A percentile compares a stretch with the other conserved stretches of the same genome.
Evolutionary conservation across 306 rosid genomes (phyloP).

Genomic region (Cicer yamashitae): DNA sequence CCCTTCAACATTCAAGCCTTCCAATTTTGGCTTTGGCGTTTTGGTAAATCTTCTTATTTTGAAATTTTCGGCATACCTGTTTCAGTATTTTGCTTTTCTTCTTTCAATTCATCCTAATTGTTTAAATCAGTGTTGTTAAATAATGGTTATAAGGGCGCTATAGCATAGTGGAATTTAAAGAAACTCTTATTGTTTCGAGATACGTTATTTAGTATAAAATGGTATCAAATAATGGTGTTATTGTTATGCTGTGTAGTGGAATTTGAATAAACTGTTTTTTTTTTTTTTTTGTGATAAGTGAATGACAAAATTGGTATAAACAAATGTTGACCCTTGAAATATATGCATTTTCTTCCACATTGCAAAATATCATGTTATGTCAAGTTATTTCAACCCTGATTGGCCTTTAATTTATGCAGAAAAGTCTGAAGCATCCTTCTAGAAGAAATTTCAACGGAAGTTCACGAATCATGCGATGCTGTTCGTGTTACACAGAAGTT

Average conservation of each 20-base stretch:
- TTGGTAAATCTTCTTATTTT: conserved; percentile 29
- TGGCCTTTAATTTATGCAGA: conserved; percentile 53
- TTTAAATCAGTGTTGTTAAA: too few relatives aligned
- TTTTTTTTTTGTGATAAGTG: too few relatives aligned
- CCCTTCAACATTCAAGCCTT: conserved; percentile 41
- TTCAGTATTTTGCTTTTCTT: too few relatives aligned
- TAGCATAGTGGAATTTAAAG: too few relatives aligned
- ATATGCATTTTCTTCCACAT: background rate
- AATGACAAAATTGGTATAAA: too few relatives aligned
- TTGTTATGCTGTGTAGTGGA: too few relatives aligned
- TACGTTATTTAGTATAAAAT: too few relatives aligned
- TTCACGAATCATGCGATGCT: conserved; percentile 44
- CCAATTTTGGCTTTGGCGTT: conserved; percentile 31
- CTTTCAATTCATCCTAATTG: too few relatives aligned
- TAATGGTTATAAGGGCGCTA: too few relatives aligned
- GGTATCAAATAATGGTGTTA: too few relatives aligned
- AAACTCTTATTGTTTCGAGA: too few relatives aligned
- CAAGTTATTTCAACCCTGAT: background rate
- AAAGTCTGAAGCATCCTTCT: conserved; percentile 46
- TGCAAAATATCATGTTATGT: conserved; percentile 25
- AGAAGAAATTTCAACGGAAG: conserved; percentile 41
- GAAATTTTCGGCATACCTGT: background rate
- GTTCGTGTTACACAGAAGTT: conserved; percentile 46
- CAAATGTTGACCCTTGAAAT: background rate
- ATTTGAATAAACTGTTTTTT: too few relatives aligned